Evolutionary conservation across 768 basidiomycete species (phyloP), one percentile per base, ranked within the genome.

Genomic region (Trametopsis cervina): DNA sequence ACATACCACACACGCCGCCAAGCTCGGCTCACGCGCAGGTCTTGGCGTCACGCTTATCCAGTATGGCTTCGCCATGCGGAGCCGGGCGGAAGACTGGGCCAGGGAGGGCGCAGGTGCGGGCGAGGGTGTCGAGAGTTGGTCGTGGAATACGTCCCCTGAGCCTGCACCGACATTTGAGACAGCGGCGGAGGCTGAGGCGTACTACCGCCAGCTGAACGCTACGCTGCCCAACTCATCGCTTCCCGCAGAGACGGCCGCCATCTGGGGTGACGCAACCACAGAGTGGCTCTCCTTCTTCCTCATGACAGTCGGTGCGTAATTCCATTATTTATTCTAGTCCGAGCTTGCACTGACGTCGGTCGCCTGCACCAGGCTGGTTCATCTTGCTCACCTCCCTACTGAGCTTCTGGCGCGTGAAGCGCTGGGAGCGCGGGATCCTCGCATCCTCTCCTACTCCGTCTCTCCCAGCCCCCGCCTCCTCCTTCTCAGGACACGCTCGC

Each of bases 31-130:
- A 13, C 85, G 91, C 36, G 93, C 91, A 0, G 95, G 95, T 22
- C 80, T 99, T n/a, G 95, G 95, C n/a, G 75, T 96, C 58, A 98
- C 91, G 0, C 72, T 97, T 50, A 94, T 97, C 53, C 95, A 97
- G 60, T 90, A 84, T 57, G 95, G 94, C 1, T 80, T 94, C 58
- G 44, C 62, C 88, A 95, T 4, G 91, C 90, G 25, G 86, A 92
- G 56, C 80, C 89, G 56, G 93, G 96, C 42, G 39, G 72, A 71
- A 51, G 61, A 54, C 27, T 53, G 57, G 20, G 64, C 61, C 1
- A 55, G 40, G 11, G 45, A 45, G 17, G 45, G 47, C 20, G 48
- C 46, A 12, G 43, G 29, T 1, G 7, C 29, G 7, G 7, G 9
- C 7, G 29, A 33, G 9, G 15, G 15, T 15, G 48, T 39, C n/a